Base-by-base conservation (phyloP, 495 filamentous ascomycete genomes). In the Xylaria scruposa region DNA sequence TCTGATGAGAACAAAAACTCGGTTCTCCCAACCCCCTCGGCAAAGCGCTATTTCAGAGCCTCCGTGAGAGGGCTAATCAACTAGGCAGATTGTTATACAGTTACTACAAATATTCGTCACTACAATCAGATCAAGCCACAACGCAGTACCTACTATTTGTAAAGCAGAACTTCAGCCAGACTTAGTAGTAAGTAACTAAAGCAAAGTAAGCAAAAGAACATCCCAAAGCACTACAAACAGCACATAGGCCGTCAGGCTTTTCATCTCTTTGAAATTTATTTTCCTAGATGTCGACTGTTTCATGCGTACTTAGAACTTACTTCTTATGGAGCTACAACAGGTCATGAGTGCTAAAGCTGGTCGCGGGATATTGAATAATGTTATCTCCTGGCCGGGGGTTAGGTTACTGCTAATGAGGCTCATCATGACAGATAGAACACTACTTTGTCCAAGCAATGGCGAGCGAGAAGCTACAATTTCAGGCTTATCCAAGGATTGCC, bases 321-420 rank as follows among this genome's bases (percentile, higher is more conserved):
- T 3, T 21, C 17, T 4, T n/a, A 15, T 21, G 3, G 10, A 33
- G 15, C 58, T 33, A 15, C 58, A 36, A 38, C 58, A 17, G 40
- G 12, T n/a, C 5, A 26, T 12, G 13, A 2, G 53, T 15, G 33
- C 31, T 4, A 24, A 36, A 31, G 29, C 26, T n/a, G 17, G 56
- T 40, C 29, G 38, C 3, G 6, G 17, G 33, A 21, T 21, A 60
- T 72, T 42, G 73, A 76, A 40, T 31, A 64, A 46, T 70, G 72
- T 59, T 77, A 76, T 49, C 74, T 76, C 54, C 61, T 77, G 29
- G 74, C 74, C 2, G 72, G 70, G 38, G 75, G 74, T 53, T 77
- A 74, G 74, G 46, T 75, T 1, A 77, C 70, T 53, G 46, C 58
- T 31, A 56, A 64, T 24, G 64, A 53, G 21, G 61, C 74, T 44